Evolutionary conservation across 1,284 basidiomycete species (phyloP), one percentile per base, ranked within the genome.

Genomic region (Ustilago curta): DNA sequence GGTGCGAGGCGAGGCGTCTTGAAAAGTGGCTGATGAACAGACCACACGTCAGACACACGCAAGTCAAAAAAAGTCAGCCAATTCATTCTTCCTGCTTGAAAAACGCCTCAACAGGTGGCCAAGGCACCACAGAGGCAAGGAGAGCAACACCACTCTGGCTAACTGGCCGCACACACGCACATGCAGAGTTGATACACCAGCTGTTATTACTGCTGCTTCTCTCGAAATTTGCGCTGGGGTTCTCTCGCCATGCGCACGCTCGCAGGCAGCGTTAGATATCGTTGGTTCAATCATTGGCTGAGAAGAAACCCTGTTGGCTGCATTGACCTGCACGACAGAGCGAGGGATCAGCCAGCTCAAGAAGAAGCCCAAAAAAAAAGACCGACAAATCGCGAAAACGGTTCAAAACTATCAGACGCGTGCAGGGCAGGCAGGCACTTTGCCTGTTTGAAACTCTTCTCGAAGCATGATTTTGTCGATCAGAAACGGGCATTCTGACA

Each of bases 161-260:
- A 37, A 4, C 35, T n/a, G n/a, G 29, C 18, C 14, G 14, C 18
- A 29, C 48, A 27, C n/a, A 45, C 45, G 47, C 47, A 48, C 47
- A 43, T n/a, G 42, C 42, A 43, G 19, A 42, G 42, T n/a, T 7
- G 21, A 19, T 21, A 43, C 42, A 23, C 42, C 42, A 43, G 19
- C 42, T 43, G 42, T 16, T 43, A n/a, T 43, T 23, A 8, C 42
- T 21, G 4, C 32, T 37, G 23, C 35, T 16, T 37, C 35, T 37
- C 35, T 37, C 35, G 12, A 37, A 14, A 37, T 37, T 37, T 37
- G 35, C 35, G 35, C 35, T 37, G 16, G 35, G 35, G 12, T 37
- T 37, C 35, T 37, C 35, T 37, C 35, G 8, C 21, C 50, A 52
- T 5, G 14, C 49, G 37, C 59, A 59, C 48, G 8, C 42, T 47